Percentiles rank a stretch among this genome's conserved stretches.
Conservation (phyloP, 768 basidiomycete genomes). For the Coprinopsis sp. region DNA sequence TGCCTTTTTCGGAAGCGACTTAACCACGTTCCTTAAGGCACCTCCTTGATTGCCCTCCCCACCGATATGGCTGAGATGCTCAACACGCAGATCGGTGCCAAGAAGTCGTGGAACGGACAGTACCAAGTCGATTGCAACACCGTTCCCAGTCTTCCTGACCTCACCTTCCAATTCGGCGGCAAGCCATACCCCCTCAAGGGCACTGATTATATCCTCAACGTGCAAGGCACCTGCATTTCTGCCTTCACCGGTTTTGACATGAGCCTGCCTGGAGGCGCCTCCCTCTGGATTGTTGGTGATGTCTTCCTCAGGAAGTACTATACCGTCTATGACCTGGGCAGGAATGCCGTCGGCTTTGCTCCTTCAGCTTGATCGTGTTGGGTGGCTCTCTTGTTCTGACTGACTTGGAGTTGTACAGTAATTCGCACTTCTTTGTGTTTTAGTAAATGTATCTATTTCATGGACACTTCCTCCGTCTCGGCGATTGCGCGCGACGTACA, state of each 20-base stretch:
- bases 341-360: constrained; percentile 83
- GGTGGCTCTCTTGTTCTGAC: neutral
- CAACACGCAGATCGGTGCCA: constrained; percentile 92
- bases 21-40: constrained; percentile 47
- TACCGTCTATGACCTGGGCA: constrained; percentile 83
- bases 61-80: constrained; percentile 97
- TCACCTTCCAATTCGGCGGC: constrained; percentile 81
- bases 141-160: constrained; percentile 77
- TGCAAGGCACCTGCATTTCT: constrained; percentile 91
- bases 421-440: too few relatives aligned
- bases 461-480: too few relatives aligned
- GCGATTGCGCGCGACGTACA: too few relatives aligned
- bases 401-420: too few relatives aligned
- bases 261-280: constrained; percentile 62
- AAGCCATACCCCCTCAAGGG: constrained; percentile 76
- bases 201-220: constrained; percentile 84
- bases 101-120: constrained; percentile 94
- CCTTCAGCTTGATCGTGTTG: constrained; percentile 23
- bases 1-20: neutral
- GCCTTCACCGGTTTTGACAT: constrained; percentile 91
- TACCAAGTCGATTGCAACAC: constrained; percentile 86
- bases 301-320: constrained; percentile 89
- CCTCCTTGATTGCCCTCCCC: constrained; percentile 90
- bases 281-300: constrained; percentile 91
- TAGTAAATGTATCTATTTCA: too few relatives aligned